These are phyloP conservation scores for Margaritispora aquatica DNA, from an alignment of 495 filamentous ascomycete genomes.

Conservation along the genomic window DNA sequence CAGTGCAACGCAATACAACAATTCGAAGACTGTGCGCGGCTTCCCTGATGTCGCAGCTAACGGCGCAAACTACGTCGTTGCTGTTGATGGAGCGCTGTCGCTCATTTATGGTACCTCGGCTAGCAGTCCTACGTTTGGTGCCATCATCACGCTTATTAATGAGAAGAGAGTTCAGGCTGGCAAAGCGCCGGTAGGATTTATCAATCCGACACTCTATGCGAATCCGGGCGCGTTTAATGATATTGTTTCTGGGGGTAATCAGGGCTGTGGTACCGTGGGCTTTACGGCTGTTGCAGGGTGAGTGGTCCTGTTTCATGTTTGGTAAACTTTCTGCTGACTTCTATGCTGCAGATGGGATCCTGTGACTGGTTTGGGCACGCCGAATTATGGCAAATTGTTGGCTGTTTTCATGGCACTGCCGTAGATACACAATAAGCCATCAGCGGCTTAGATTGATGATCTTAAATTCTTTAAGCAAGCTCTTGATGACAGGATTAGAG, in stretches of 20 bases:
- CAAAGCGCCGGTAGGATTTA: conserved; percentile 53
- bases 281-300: conserved; percentile 35
- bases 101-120: conserved; percentile 45
- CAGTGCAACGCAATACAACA: conserved; percentile 22
- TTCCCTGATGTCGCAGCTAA: conserved; percentile 61
- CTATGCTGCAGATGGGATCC: conserved; percentile 49
- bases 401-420: conserved; percentile 34
- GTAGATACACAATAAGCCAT: conserved; percentile 1
- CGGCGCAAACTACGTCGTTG: conserved; percentile 50
- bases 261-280: conserved; percentile 42
- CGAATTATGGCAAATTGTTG: conserved; percentile 44
- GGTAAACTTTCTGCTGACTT: neutral
- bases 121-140: conserved; percentile 30
- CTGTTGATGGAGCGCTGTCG: conserved; percentile 31
- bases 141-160: conserved; percentile 54
- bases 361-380: conserved; percentile 48
- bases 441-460: too few relatives aligned
- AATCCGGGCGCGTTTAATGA: conserved; percentile 42
- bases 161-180: conserved; percentile 51
- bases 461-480: too few relatives aligned
- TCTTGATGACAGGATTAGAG: too few relatives aligned
- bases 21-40: conserved; percentile 40
- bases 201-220: conserved; percentile 55
- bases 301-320: neutral
- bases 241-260: conserved; percentile 40